Base-by-base conservation (phyloP, 2,329 filamentous ascomycete genomes). In the Nemania abortiva region DNA sequence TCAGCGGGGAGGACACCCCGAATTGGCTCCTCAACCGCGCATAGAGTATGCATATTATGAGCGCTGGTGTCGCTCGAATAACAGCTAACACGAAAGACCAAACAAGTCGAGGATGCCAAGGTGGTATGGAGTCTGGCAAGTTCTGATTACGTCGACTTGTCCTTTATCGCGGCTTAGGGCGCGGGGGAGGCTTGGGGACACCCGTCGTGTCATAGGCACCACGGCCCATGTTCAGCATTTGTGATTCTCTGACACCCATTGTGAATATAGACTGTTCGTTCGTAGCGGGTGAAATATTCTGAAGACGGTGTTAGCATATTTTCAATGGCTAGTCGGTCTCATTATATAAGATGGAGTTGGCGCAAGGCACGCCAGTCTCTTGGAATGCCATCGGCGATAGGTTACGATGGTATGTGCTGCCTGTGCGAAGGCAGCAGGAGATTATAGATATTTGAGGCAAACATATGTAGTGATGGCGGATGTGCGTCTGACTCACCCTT, bases 191-290 rank as follows among this genome's bases (percentile, higher is more conserved):
- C 73, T 79, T 79, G 52, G 77, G 77, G 49, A 79, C 77, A 68
- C 78, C 78, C 55, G 78, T 79, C 67, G 77, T 79, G 68, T 79
- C 78, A 53, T 79, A 79, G 70, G 78, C 78, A 55, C 78, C 78
- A 52, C 78, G 77, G 71, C 78, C 78, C 78, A 79, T 79, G 74
- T 79, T 79, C 64, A 76, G 70, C 73, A 76, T 74, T 70, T 72
- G 73, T 60, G 72, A 70, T 57, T 78, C 77, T 72, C 74, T 75
- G 65, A 70, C 69, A 72, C 74, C 70, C 78, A 79, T 79, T 70
- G 69, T 74, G 73, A 56, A 29, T 65, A 56, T 42, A 20, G 60
- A 39, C 22, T 22, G 57, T 56, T 42, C 52, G 31, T 57, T 18
- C 54, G 24, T 22, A 22, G 34, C 54, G 7, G 42, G 73, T 61